Evolutionary conservation across 768 basidiomycete species (phyloP), one percentile per base, ranked within the genome.

Genomic region (Ramaria sp.): DNA sequence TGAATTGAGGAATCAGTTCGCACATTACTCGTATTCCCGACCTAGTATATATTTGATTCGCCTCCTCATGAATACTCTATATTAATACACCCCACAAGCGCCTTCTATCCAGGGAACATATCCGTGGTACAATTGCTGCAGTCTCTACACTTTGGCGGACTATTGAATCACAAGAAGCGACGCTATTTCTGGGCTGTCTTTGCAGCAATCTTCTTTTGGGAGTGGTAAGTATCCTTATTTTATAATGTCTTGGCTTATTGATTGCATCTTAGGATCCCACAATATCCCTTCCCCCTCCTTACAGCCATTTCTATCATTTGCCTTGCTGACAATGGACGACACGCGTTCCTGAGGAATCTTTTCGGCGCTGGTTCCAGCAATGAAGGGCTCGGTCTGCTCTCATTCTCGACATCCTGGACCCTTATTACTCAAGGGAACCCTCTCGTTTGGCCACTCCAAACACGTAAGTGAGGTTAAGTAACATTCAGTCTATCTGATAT

Each of bases 391-490:
- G 78, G 78, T 4, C 57, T 79, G 46, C 63, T 77, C 38, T 75
- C 73, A 34, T 77, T 78, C 61, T 67, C 72, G 53, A 71, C 75
- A 22, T 73, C 73, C 45, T 79, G 78, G 78, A 78, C 77, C 6
- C 68, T 81, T 20, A 79, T 81, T 59, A 75, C 75, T 1, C 79
- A 81, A 63, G 79, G 78, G 4, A 73, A 67, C 47, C 79, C 79
- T 0, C 67, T 81, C 6, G 75, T 77, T 9, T 80, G 79, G 78
- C 79, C 79, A 6, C 70, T 79, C 50, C 74, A 77, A 60, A 80
- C 79, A 0, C 79, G 76, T 75, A 62, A 34, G 74, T 70, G 6
- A 37, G 2, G 13, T 3, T 10, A 37, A 2, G 34, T 7, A 1
- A 37, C 34, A 37, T 37, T 10, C 34, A 37, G 13, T 7, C 9